Evolutionary conservation across 2,329 filamentous ascomycete genomes (phyloP).

Genomic region (Stromatinia cepivora): DNA sequence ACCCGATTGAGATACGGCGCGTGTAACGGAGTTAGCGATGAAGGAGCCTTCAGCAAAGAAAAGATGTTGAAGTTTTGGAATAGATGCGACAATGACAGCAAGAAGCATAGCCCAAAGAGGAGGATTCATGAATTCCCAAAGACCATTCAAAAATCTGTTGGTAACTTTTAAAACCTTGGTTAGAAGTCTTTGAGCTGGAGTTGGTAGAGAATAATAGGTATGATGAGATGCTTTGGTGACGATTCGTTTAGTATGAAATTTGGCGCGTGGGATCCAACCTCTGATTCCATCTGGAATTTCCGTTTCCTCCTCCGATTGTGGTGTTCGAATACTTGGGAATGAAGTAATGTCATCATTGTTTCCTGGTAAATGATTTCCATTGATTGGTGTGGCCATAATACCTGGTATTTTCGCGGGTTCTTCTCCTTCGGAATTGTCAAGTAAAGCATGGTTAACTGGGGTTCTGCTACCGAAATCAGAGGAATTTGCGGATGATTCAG

Average conservation of each 20-base stretch:
- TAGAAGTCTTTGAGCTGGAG: slow-evolving; percentile 52
- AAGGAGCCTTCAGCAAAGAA: slow-evolving; percentile 92
- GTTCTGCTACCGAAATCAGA: slow-evolving; percentile 42
- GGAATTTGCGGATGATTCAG: slow-evolving; percentile 31
- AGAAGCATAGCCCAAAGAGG: slow-evolving; percentile 95
- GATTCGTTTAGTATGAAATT: slow-evolving; percentile 39
- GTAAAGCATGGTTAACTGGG: slow-evolving; percentile 37
- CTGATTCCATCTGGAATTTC: slow-evolving; percentile 45
- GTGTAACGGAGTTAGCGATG: slow-evolving; percentile 87
- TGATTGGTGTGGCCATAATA: slow-evolving; percentile 30
- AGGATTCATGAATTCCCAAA: slow-evolving; percentile 97
- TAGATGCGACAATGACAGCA: slow-evolving; percentile 86
- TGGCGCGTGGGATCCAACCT: slow-evolving; percentile 46
- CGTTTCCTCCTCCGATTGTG: slow-evolving; percentile 34
- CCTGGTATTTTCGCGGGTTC: slow-evolving; percentile 41
- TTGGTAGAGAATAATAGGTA: slow-evolving; percentile 52
- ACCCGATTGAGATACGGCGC: slow-evolving; percentile 80
- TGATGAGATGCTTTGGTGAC: slow-evolving; percentile 25
- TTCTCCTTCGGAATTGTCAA: slow-evolving; percentile 46
- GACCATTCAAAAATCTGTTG: slow-evolving; percentile 59
- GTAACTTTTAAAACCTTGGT: slow-evolving; percentile 45
- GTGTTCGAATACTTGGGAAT: slow-evolving; percentile 56
- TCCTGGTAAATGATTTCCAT: slow-evolving; percentile 31
- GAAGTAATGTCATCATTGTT: slow-evolving; percentile 53
- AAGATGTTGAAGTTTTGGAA: slow-evolving; percentile 75